Percentiles rank a stretch among this genome's conserved stretches.
Conservation (phyloP, 441 rosid genomes). For the Geranium incanum region DNA sequence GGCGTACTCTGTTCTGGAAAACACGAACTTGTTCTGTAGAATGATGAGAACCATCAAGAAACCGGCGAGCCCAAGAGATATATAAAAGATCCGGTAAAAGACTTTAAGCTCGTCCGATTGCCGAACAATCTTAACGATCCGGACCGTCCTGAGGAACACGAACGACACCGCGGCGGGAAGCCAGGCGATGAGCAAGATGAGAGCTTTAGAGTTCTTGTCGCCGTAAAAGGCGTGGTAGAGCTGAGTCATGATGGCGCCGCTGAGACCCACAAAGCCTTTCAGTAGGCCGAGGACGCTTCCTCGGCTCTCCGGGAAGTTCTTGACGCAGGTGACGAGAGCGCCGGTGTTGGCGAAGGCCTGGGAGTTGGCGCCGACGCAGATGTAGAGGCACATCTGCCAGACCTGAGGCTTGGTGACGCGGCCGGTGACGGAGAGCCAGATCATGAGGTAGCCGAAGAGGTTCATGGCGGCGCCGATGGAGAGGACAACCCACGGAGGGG, state of each 20-base stretch:
- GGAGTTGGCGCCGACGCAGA: slow-evolving; percentile 72
- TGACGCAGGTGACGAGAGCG: slow-evolving; percentile 70
- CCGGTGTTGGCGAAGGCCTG: slow-evolving; percentile 81
- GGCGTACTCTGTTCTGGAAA: slow-evolving; percentile 23
- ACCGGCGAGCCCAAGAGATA: slow-evolving; percentile 40
- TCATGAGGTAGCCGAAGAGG: slow-evolving; percentile 71
- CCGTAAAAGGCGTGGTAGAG: slow-evolving; percentile 72
- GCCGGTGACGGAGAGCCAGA: slow-evolving; percentile 65
- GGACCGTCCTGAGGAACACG: slow-evolving; percentile 50
- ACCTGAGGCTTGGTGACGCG: slow-evolving; percentile 51
- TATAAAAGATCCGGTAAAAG: slow-evolving; percentile 48
- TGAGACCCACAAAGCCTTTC: slow-evolving; percentile 64
- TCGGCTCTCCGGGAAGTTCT: slow-evolving; percentile 80
- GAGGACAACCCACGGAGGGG: slow-evolving; percentile 79
- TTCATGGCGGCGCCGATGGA: slow-evolving; percentile 64
- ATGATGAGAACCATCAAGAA: slow-evolving; percentile 37
- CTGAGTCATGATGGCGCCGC: slow-evolving; percentile 82
- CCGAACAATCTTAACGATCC: slow-evolving; percentile 41
- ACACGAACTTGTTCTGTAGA: slow-evolving; percentile 29
- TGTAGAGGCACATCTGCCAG: slow-evolving; percentile 78
- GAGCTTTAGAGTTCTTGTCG: slow-evolving; percentile 45
- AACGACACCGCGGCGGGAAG: slow-evolving; percentile 74
- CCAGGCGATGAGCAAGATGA: slow-evolving; percentile 74
- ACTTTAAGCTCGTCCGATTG: slow-evolving; percentile 53
- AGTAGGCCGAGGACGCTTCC: neutral